Percentiles rank a stretch among this genome's conserved stretches.
Conservation (phyloP, 192 early-diverging fungal genomes). For the Coemansia pectinata region DNA sequence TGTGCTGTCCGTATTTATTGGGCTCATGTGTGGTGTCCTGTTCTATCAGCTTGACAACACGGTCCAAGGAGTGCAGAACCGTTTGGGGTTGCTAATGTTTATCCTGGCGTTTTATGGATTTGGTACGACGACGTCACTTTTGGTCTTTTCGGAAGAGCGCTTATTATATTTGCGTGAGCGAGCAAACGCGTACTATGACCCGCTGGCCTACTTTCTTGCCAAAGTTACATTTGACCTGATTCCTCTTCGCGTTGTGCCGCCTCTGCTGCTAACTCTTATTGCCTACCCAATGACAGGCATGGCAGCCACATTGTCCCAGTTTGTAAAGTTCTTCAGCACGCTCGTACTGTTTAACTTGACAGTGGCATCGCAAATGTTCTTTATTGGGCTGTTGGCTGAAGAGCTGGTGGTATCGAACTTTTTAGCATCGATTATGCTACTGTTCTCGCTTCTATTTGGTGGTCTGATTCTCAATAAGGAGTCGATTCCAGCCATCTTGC, state of each 20-base stretch:
- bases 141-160: slow-evolving; percentile 51
- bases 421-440: slow-evolving; percentile 74
- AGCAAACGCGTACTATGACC: slow-evolving; percentile 62
- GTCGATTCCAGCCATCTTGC: slow-evolving; percentile 68
- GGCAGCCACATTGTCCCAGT: slow-evolving; percentile 60
- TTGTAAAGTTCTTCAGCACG: slow-evolving; percentile 72
- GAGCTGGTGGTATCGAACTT: slow-evolving; percentile 77
- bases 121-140: slow-evolving; percentile 56
- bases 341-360: slow-evolving; percentile 81
- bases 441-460: slow-evolving; percentile 90
- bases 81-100: slow-evolving; percentile 51
- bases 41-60: slow-evolving; percentile 55
- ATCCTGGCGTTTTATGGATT: slow-evolving; percentile 58
- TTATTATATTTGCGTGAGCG: slow-evolving; percentile 61
- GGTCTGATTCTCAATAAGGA: slow-evolving; percentile 89
- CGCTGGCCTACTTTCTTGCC: slow-evolving; percentile 61
- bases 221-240: slow-evolving; percentile 64
- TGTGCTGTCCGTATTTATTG: slow-evolving; percentile 40
- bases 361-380: slow-evolving; percentile 73
- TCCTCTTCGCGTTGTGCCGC: slow-evolving; percentile 77
- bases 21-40: slow-evolving; percentile 57
- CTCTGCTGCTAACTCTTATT: slow-evolving; percentile 78
- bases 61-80: slow-evolving; percentile 52
- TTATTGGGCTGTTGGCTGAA: slow-evolving; percentile 71
- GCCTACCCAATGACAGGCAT: slow-evolving; percentile 86